Evolutionary conservation across 2,329 filamentous ascomycete genomes (phyloP), one percentile per base, ranked within the genome.

Genomic region (Botryotinia narcissicola): DNA sequence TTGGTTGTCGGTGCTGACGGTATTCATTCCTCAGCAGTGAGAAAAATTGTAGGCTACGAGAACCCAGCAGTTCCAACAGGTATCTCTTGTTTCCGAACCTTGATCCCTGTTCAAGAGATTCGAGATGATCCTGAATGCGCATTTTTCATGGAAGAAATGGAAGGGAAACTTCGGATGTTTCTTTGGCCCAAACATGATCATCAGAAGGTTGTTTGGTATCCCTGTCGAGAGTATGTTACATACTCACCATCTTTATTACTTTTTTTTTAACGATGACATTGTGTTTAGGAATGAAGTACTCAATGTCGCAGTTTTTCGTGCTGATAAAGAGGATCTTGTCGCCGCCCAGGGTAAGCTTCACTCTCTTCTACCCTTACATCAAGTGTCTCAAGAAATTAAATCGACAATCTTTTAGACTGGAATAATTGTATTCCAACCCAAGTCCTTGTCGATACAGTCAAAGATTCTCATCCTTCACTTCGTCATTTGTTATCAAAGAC

Each of bases 1-100:
- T 73, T 89, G 0, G 77, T 90, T 3, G 75, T 90, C 4, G 87
- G 87, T 4, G 87, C 87, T 0, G 88, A 90, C 75, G 88, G 88
- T 0, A 85, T 89, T 6, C 75, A 76, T 73, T 73, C 73, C 22
- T 7, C 32, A 6, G 72, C 66, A 10, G 64, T 63, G 10, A 46
- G 59, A 57, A 40, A 40, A 59, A 20, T 73, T 4, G 22, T 35
- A 2, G 66, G 66, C 20, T 51, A 62, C 57, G 35, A 70, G 20
- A 73, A 59, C 14, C 57, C 66, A 20, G 54, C 73, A 10, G 20
- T 54, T 20, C 62, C 63, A 7, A 78, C 76, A 8, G 78, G 77
- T 16, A 77, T 74, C 9, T 70, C 60, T 37, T 76, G 75, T 18
- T 79, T 78, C 62, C 75, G 78, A 14, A 78, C 77, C 66, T 64